Conservation (phyloP, 23 red algal species). For the Gracilaria gracilis region DNA sequence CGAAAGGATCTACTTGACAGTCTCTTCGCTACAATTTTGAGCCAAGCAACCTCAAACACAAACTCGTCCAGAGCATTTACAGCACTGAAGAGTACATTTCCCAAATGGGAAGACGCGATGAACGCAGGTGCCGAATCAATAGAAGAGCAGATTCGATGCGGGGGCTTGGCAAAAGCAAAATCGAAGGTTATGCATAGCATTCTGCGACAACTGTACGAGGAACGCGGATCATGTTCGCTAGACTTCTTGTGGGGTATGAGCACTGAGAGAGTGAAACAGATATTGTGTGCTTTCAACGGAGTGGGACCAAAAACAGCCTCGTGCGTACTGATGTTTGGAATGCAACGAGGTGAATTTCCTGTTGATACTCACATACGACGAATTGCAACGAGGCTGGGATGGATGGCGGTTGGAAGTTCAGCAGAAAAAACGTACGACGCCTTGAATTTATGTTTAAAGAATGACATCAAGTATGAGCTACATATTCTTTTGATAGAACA, state of each 20-base stretch:
- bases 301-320: slow-evolving; percentile 89
- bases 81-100: slow-evolving; percentile 32
- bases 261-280: slow-evolving; percentile 42
- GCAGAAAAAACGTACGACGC: slow-evolving; percentile 63
- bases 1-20: slow-evolving; percentile 68
- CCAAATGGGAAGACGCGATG: slow-evolving; percentile 68
- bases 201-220: slow-evolving; percentile 52
- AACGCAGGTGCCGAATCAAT: slow-evolving; percentile 50
- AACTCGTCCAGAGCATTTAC: slow-evolving; percentile 55
- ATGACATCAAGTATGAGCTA: slow-evolving; percentile 56
- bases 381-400: slow-evolving; percentile 74
- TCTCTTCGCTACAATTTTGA: slow-evolving; percentile 83
- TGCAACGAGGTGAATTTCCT: slow-evolving; percentile 80
- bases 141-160: slow-evolving; percentile 64
- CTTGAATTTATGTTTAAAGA: slow-evolving; percentile 59
- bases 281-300: slow-evolving; percentile 64
- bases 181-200: slow-evolving; percentile 65
- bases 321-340: slow-evolving; percentile 83
- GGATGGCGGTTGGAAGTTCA: slow-evolving; percentile 46
- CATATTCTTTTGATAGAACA: slow-evolving; percentile 86
- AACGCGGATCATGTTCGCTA: slow-evolving; percentile 21
- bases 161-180: slow-evolving; percentile 71
- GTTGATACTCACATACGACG: slow-evolving; percentile 86
- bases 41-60: slow-evolving; percentile 82
- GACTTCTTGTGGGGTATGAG: slow-evolving; percentile 63